Percentiles rank a stretch among this genome's conserved stretches.
phyloP scores from a whole-genome alignment of 371 early-diverging fungal species.

The Mortierella sp. region DNA sequence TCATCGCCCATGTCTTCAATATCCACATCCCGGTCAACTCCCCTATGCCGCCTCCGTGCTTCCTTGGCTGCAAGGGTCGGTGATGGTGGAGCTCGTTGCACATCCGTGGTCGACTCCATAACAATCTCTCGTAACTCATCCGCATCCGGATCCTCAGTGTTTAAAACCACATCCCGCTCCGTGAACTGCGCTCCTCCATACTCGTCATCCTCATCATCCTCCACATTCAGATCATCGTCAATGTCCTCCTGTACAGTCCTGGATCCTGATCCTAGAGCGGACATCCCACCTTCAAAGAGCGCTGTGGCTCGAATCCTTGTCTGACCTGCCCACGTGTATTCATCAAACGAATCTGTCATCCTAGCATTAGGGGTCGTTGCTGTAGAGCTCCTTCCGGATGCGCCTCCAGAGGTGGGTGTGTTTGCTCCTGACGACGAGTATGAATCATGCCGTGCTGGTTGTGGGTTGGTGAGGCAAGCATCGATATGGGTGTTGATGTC shows the following conservation, averaged over 20 bases:
- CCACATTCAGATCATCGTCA: conserved; percentile 86
- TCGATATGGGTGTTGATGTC: conserved; percentile 81
- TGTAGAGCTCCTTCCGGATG: conserved; percentile 38
- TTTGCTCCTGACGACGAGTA: conserved; percentile 25
- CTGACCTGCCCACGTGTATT: conserved; percentile 91
- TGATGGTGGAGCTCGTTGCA: conserved; percentile 14
- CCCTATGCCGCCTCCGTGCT: not conserved
- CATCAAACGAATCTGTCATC: conserved; percentile 65
- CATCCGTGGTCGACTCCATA: conserved; percentile 28
- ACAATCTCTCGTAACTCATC: conserved; percentile 54
- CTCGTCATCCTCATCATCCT: conserved; percentile 80
- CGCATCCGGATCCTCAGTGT: conserved; percentile 35
- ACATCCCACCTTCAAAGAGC: conserved; percentile 86
- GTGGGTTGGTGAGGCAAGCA: conserved; percentile 65
- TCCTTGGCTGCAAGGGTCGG: conserved; percentile 5
- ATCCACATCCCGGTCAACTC: conserved; percentile 31
- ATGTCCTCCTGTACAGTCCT: conserved; percentile 70
- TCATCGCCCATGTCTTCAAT: conserved; percentile 26
- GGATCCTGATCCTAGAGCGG: conserved; percentile 52
- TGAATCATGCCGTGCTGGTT: conserved; percentile 16
- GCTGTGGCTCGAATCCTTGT: conserved; percentile 85
- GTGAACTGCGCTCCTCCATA: conserved; percentile 83
- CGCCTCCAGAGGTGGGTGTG: conserved; percentile 32
- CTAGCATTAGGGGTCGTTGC: conserved; percentile 47
- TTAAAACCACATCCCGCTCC: conserved; percentile 69